Conservation (phyloP, 2,329 filamentous ascomycete genomes). For the Colletotrichum spaethianum region DNA sequence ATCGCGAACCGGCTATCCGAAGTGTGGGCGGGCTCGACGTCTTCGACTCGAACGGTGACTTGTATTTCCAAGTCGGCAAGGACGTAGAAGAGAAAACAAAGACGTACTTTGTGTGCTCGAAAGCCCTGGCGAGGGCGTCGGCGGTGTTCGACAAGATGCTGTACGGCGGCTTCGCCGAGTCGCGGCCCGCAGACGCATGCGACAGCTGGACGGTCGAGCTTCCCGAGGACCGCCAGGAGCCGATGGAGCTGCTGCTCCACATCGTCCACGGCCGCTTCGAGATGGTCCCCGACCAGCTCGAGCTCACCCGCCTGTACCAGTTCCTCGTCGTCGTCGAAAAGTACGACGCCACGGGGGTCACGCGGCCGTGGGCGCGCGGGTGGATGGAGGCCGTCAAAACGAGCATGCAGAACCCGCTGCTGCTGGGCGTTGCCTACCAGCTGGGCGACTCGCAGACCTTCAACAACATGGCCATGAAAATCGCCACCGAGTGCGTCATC, state of each 20-base stretch:
- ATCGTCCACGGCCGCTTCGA: constrained; percentile 50
- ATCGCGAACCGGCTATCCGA: constrained; percentile 2
- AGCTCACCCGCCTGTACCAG: constrained; percentile 46
- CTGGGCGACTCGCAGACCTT: constrained; percentile 47
- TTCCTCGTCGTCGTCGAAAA: constrained; percentile 50
- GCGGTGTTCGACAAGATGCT: constrained; percentile 49
- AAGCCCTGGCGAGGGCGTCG: constrained; percentile 47
- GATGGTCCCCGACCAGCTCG: constrained; percentile 44
- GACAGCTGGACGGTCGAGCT: constrained; percentile 48
- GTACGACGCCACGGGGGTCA: constrained; percentile 47
- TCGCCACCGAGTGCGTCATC: constrained; percentile 44
- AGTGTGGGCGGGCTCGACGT: neutral
- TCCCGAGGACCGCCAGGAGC: constrained; percentile 49
- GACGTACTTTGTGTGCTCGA: constrained; percentile 47
- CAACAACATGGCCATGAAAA: constrained; percentile 41
- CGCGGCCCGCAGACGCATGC: constrained; percentile 16
- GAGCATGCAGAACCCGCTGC: constrained; percentile 40
- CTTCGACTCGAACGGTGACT: constrained; percentile 20
- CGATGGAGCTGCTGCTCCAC: constrained; percentile 48
- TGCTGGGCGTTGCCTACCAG: constrained; percentile 52
- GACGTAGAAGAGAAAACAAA: constrained; percentile 6
- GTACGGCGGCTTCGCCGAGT: constrained; percentile 47
- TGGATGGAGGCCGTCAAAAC: constrained; percentile 43
- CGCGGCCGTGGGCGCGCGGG: constrained; percentile 45
- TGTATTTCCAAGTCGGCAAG: constrained; percentile 4